Evolutionary conservation across 2,329 filamentous ascomycete species (phyloP), one percentile per base, ranked within the genome.

Genomic region (Curvularia hawaiiensis): DNA sequence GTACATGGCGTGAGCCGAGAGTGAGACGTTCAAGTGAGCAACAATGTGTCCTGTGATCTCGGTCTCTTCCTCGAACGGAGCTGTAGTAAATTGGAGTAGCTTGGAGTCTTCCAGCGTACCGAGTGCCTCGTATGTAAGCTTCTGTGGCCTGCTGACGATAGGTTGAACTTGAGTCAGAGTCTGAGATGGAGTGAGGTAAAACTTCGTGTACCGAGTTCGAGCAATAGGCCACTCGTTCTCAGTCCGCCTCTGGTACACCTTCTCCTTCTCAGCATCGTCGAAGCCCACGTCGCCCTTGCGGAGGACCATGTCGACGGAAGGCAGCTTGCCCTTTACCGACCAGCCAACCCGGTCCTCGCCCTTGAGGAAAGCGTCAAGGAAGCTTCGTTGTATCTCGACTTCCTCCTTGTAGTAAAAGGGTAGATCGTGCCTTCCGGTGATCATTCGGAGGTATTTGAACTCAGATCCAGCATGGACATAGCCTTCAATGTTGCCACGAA

Each of bases 381-480:
- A 91, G 62, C 83, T 85, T 46, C 79, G 81, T 67, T 91, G 89
- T 0, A 91, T 64, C 59, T 88, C 85, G 0, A 89, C 88, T 60
- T 90, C 86, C 47, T 90, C 85, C 1, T 82, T 73, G 68, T 90
- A 90, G 75, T 90, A 91, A 70, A 91, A 90, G 0, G 88, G 88
- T 1, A 91, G 78, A 64, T 91, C 88, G 60, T 91, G 88, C 0
- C 89, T 82, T 2, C 89, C 88, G 0, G 84, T 87, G 67, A 90
- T 88, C 70, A 90, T 85, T 7, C 88, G 83, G 0, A 91, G 79
- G 62, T 88, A 91, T 71, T 91, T 91, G 59, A 86, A 78, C 56
- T 85, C 79, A 0, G 88, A 90, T 0, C 87, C 86, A 0, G 88
- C 88, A 47, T 86, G 80, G 1, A 77, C 77, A 55, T 83, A 91